These are phyloP conservation scores for Candida khao-thaluensis DNA, from an alignment of 805 yeast genomes.

Conservation along the genomic window DNA sequence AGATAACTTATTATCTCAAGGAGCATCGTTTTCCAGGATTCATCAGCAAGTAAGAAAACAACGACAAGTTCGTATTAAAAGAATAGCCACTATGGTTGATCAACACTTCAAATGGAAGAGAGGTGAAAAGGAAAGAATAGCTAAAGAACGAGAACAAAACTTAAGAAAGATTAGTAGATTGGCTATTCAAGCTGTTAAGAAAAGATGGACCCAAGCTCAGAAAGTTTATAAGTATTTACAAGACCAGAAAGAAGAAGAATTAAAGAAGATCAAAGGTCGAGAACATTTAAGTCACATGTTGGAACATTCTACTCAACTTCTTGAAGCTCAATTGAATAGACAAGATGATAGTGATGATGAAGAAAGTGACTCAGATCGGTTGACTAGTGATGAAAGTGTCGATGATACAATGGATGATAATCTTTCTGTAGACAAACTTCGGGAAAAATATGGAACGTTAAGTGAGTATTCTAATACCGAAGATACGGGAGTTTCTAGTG, in stretches of 20 bases:
- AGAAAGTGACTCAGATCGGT: slow-evolving; percentile 11
- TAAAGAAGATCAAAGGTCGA: slow-evolving; percentile 77
- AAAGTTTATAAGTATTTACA: slow-evolving; percentile 74
- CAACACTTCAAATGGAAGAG: slow-evolving; percentile 80
- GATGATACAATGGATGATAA: slow-evolving; percentile 29
- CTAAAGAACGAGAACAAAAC: slow-evolving; percentile 71
- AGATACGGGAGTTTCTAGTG: slow-evolving; percentile 19
- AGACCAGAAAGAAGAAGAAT: slow-evolving; percentile 74
- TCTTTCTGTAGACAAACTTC: slow-evolving; percentile 55
- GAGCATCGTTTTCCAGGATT: slow-evolving; percentile 64
- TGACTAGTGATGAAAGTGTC: slow-evolving; percentile 18
- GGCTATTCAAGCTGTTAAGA: slow-evolving; percentile 80
- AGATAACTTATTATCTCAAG: slow-evolving; percentile 78
- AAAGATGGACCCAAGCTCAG: slow-evolving; percentile 87
- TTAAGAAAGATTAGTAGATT: slow-evolving; percentile 71
- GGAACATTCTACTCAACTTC: slow-evolving; percentile 84
- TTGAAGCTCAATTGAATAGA: slow-evolving; percentile 76
- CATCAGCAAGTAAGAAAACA: slow-evolving; percentile 64
- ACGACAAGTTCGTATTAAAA: slow-evolving; percentile 66
- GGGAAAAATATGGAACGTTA: slow-evolving; percentile 53
- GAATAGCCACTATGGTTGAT: slow-evolving; percentile 79
- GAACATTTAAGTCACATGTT: slow-evolving; percentile 84
- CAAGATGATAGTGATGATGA: slow-evolving; percentile 22
- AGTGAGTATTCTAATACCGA: slow-evolving; percentile 14
- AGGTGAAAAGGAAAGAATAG: slow-evolving; percentile 84